phyloP scores from a whole-genome alignment of 768 basidiomycete species.

The Lactarius akahatsu region DNA sequence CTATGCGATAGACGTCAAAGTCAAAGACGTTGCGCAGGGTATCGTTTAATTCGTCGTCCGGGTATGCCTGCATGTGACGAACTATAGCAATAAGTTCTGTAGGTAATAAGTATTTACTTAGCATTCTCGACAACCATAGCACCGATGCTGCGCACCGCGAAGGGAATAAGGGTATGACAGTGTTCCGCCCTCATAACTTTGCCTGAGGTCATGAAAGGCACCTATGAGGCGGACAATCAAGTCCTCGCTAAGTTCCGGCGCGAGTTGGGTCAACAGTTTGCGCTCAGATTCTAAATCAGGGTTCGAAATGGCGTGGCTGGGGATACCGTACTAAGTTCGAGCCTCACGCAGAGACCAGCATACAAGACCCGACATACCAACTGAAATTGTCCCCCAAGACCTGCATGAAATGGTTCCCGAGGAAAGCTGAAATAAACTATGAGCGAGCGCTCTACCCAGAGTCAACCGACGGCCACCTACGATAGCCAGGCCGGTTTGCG shows the following conservation, averaged over 20 bases:
- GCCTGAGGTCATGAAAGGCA: slow-evolving; percentile 62
- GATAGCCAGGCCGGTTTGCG: slow-evolving; percentile 69
- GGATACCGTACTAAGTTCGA: background rate
- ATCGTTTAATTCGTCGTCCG: slow-evolving; percentile 55
- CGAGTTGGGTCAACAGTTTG: slow-evolving; percentile 57
- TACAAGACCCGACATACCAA: slow-evolving; percentile 30
- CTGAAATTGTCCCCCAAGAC: slow-evolving; percentile 71
- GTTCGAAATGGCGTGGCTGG: slow-evolving; percentile 60
- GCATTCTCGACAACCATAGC: background rate
- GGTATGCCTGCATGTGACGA: slow-evolving; percentile 60
- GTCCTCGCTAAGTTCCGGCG: slow-evolving; percentile 57
- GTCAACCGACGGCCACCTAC: slow-evolving; percentile 38
- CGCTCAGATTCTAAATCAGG: slow-evolving; percentile 67
- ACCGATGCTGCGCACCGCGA: slow-evolving; percentile 44
- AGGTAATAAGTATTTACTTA: background rate
- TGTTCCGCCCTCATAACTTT: slow-evolving; percentile 54
- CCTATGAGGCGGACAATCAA: slow-evolving; percentile 56
- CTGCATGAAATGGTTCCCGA: slow-evolving; percentile 71
- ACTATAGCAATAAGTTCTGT: slow-evolving; percentile 63
- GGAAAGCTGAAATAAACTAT: slow-evolving; percentile 49
- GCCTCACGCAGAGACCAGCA: background rate
- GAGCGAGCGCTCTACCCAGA: background rate
- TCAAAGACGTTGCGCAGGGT: slow-evolving; percentile 67
- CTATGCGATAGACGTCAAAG: slow-evolving; percentile 66
- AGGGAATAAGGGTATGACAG: slow-evolving; percentile 69